Evolutionary conservation across 2,329 filamentous ascomycete genomes (phyloP).

Genomic region (Penicillium sp.): DNA sequence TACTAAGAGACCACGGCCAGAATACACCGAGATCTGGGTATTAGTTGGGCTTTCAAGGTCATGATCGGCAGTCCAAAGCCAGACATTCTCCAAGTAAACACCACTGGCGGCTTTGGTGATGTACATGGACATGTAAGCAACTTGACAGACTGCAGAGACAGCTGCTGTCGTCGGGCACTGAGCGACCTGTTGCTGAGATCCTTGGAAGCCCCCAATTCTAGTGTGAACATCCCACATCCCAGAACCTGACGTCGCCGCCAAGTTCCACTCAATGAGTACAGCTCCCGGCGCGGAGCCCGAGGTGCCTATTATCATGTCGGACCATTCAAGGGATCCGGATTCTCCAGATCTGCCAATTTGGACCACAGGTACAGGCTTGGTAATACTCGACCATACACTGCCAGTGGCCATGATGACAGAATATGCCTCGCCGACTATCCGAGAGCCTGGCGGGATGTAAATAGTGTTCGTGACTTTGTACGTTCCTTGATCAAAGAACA

Average conservation of each 20-base stretch:
- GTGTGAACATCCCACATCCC: conserved; percentile 60
- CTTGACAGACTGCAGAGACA: conserved; percentile 34
- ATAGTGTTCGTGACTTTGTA: conserved; percentile 51
- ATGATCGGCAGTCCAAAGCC: conserved; percentile 55
- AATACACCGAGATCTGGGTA: conserved; percentile 52
- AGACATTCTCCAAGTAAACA: conserved; percentile 51
- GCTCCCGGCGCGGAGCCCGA: conserved; percentile 66
- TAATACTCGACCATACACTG: conserved; percentile 54
- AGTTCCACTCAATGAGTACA: conserved; percentile 70
- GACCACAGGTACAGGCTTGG: conserved; percentile 62
- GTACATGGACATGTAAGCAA: conserved; percentile 39
- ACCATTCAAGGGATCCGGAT: conserved; percentile 64
- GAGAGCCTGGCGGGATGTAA: conserved; percentile 48
- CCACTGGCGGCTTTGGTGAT: conserved; percentile 32
- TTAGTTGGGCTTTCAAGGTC: conserved; percentile 52
- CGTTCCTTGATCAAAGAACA: conserved; percentile 57
- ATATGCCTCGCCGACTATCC: conserved; percentile 56
- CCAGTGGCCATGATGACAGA: conserved; percentile 58
- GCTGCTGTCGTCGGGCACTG: conserved; percentile 45
- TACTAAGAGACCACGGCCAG: conserved; percentile 52
- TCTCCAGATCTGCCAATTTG: conserved; percentile 65
- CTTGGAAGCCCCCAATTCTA: conserved; percentile 52
- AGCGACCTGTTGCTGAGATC: conserved; percentile 44
- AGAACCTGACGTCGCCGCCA: conserved; percentile 48
- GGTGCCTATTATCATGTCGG: conserved; percentile 69